Percentiles rank a stretch among this genome's conserved stretches.
Evolutionary conservation across 495 filamentous ascomycete genomes (phyloP).

Genomic region (Xylaria nigripes): DNA sequence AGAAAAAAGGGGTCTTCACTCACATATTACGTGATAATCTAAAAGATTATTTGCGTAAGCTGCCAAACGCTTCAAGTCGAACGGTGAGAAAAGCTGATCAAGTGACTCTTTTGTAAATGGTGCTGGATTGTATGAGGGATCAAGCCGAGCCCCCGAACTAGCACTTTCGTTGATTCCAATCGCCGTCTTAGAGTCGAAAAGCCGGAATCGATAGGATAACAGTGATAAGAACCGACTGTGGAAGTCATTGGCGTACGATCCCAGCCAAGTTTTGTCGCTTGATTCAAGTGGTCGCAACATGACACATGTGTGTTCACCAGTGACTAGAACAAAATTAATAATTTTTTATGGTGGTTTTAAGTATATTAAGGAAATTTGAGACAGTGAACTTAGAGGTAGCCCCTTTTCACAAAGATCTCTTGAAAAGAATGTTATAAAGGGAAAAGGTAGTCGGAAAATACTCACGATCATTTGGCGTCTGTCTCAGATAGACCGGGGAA

Average conservation of each 20-base stretch:
- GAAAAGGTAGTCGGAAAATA: neutral
- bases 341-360: neutral
- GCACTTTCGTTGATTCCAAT: constrained; percentile 86
- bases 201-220: constrained; percentile 84
- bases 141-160: constrained; percentile 58
- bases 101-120: constrained; percentile 62
- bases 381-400: neutral
- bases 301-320: constrained; percentile 94
- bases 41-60: constrained; percentile 94
- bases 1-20: neutral
- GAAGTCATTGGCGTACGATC: constrained; percentile 86
- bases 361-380: neutral
- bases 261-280: constrained; percentile 69
- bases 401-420: neutral
- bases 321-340: constrained; percentile 52
- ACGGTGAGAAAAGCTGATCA: constrained; percentile 71
- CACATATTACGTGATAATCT: constrained; percentile 87
- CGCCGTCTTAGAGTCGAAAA: constrained; percentile 72
- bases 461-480: constrained; percentile 64
- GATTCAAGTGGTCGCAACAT: constrained; percentile 76
- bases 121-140: constrained; percentile 36
- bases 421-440: neutral
- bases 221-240: constrained; percentile 81
- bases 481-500: constrained; percentile 83
- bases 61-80: constrained; percentile 88